These are phyloP conservation scores for Phytopythium litorale DNA, from an alignment of 352 stramenopile species.

Conservation along the genomic window DNA sequence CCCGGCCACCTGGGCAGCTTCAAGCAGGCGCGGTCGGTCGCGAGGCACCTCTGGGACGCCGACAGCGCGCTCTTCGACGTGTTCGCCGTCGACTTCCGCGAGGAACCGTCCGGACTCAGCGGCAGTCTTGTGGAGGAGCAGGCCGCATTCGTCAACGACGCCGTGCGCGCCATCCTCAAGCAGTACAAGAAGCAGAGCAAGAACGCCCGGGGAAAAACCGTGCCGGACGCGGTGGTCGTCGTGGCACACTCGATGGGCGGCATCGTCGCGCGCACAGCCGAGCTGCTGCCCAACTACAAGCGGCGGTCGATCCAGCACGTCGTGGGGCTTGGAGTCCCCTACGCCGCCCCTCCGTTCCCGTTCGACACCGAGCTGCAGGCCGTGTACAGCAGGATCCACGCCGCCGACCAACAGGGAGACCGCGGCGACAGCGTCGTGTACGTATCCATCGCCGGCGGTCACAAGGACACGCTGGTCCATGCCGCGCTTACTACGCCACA, in stretches of 20 bases:
- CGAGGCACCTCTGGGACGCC: slow-evolving; percentile 63
- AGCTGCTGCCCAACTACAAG: slow-evolving; percentile 74
- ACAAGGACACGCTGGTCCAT: slow-evolving; percentile 80
- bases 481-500: slow-evolving; percentile 24
- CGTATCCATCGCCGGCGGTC: slow-evolving; percentile 73
- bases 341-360: slow-evolving; percentile 43
- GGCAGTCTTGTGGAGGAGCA: slow-evolving; percentile 67
- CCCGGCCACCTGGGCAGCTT: slow-evolving; percentile 81
- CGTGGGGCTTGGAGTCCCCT: slow-evolving; percentile 65
- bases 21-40: slow-evolving; percentile 80
- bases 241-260: slow-evolving; percentile 86
- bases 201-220: slow-evolving; percentile 7
- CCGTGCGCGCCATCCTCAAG: slow-evolving; percentile 60
- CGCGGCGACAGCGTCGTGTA: slow-evolving; percentile 32
- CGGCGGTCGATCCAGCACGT: slow-evolving; percentile 73
- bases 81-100: slow-evolving; percentile 76
- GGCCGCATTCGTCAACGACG: slow-evolving; percentile 72
- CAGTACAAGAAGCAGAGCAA: slow-evolving; percentile 68
- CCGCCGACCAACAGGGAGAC: slow-evolving; percentile 5
- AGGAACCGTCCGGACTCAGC: slow-evolving; percentile 69
- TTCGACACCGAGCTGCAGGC: slow-evolving; percentile 65
- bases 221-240: slow-evolving; percentile 63
- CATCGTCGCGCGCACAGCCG: slow-evolving; percentile 57
- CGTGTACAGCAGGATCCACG: slow-evolving; percentile 50
- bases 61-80: slow-evolving; percentile 63